phyloP scores from a whole-genome alignment of 176 grass and related monocot species.

The Oryza officinalis region DNA sequence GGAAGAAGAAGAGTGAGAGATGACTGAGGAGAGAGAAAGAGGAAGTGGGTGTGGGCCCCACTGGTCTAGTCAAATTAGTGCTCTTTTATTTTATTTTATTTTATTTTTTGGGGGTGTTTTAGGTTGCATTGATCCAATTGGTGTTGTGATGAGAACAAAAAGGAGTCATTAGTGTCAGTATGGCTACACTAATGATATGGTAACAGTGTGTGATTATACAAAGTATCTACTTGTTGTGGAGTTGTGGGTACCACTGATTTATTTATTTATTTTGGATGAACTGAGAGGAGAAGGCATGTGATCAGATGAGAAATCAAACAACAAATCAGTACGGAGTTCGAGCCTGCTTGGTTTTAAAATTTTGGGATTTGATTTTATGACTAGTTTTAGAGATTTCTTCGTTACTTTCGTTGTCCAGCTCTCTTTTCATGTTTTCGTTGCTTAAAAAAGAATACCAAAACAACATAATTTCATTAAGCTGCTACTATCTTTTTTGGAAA shows the following conservation, averaged over 20 bases:
- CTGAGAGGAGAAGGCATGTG: neutral
- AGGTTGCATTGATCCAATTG: constrained; percentile 19
- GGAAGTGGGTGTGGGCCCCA: constrained; percentile 1
- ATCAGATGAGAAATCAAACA: neutral
- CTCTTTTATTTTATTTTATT: neutral
- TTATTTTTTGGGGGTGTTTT: neutral
- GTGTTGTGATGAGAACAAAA: constrained; percentile 45
- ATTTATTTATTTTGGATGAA: neutral
- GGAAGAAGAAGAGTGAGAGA: constrained; percentile 21
- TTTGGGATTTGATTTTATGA: neutral
- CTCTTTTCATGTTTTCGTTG: neutral
- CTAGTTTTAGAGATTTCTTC: neutral
- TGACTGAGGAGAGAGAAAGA: constrained; percentile 23
- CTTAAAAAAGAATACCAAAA: neutral
- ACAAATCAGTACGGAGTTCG: neutral
- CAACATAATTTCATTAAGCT: neutral
- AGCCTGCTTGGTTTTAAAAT: neutral
- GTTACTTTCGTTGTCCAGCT: neutral
- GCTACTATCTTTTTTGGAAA: neutral
- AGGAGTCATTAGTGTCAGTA: constrained; percentile 9
- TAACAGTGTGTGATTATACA: neutral
- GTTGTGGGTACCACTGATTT: neutral
- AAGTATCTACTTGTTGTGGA: neutral
- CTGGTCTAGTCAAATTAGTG: constrained; percentile 49
- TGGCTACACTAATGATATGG: constrained; percentile 29